Percentiles rank a stretch among this genome's conserved stretches.
Evolutionary conservation across 306 rosid genomes (phyloP).

Genomic region (Oxytropis ochrocephala): DNA sequence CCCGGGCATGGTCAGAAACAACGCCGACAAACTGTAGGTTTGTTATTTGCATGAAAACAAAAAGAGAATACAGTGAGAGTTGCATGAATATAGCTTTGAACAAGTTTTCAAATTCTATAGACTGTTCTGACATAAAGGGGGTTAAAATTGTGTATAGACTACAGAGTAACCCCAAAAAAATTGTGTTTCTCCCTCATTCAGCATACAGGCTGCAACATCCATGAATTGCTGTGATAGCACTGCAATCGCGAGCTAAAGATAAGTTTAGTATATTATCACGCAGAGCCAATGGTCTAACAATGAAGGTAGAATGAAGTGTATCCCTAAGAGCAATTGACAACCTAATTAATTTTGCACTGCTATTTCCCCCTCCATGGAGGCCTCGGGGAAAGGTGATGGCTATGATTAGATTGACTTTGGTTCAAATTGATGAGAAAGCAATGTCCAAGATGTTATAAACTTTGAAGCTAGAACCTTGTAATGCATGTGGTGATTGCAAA

Average conservation of each 20-base stretch:
- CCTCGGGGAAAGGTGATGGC: neutral
- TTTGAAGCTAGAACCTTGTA: neutral
- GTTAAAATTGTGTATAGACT: too few species aligned
- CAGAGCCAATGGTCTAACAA: neutral
- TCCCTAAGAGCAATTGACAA: neutral
- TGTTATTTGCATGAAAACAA: neutral
- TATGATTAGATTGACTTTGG: neutral
- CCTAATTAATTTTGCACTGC: slow-evolving; percentile 1
- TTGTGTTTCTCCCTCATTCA: too few species aligned
- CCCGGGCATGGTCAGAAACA: neutral
- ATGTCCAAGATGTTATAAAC: neutral
- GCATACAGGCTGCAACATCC: neutral
- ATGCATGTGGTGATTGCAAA: neutral
- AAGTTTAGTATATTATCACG: neutral
- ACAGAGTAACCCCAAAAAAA: too few species aligned
- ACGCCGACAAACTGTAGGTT: neutral
- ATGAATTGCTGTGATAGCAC: neutral
- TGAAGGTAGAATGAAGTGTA: neutral
- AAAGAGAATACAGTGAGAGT: neutral
- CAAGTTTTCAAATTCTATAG: neutral
- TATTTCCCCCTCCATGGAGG: neutral
- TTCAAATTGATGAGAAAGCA: slow-evolving; percentile 6
- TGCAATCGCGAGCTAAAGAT: neutral
- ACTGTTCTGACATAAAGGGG: neutral
- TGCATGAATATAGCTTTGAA: neutral